phyloP scores from a whole-genome alignment of 805 yeast species.

The Zygosaccharomyces lentus region DNA sequence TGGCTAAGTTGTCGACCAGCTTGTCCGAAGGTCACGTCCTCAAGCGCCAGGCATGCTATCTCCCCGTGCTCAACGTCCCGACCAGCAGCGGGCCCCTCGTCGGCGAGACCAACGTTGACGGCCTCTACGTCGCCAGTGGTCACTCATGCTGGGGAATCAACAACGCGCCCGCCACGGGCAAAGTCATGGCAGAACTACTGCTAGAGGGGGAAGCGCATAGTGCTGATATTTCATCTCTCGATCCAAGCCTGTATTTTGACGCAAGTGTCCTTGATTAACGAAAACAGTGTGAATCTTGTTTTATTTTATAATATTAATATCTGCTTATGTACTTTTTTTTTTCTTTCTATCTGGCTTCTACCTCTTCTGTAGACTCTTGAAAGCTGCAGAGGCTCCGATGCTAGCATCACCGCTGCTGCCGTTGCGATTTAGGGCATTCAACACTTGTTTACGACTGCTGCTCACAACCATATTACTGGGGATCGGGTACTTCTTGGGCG shows the following conservation, averaged over 20 bases:
- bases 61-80: conserved; percentile 92
- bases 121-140: conserved; percentile 78
- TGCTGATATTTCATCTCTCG: conserved; percentile 77
- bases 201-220: conserved; percentile 76
- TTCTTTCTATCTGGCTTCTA: neutral
- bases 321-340: neutral
- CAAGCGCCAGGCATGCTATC: conserved; percentile 88
- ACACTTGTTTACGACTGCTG: conserved; percentile 34
- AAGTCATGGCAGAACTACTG: conserved; percentile 79
- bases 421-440: conserved; percentile 23
- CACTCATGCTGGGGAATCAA: conserved; percentile 99
- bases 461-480: conserved; percentile 33
- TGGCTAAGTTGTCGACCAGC: conserved; percentile 67
- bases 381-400: conserved; percentile 36
- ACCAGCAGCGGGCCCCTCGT: conserved; percentile 89
- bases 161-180: conserved; percentile 97
- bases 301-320: neutral
- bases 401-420: conserved; percentile 25
- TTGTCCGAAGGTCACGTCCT: conserved; percentile 69
- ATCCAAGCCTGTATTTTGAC: conserved; percentile 84
- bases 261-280: conserved; percentile 41
- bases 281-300: neutral
- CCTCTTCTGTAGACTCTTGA: conserved; percentile 26
- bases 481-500: conserved; percentile 19
- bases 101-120: conserved; percentile 86